Base-by-base conservation (phyloP, 1,139 yeast genomes). In the Candida neerlandica region DNA sequence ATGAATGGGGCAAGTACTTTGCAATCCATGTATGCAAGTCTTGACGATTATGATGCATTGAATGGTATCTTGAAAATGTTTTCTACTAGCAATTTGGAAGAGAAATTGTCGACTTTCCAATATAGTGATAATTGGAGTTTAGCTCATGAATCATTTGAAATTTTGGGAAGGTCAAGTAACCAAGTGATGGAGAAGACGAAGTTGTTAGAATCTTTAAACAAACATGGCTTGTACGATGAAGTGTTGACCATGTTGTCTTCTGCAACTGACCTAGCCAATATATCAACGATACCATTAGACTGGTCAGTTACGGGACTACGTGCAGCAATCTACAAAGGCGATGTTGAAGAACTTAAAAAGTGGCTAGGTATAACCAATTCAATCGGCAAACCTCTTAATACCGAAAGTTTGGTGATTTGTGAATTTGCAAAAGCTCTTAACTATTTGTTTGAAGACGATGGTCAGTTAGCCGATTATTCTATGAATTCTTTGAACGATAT, bases 41-140 rank as follows among this genome's bases (percentile, higher is more conserved):
- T 94, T 49, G 92, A 91, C 60, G 99, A 95, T 63, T 80, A 86
- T 42, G 99, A 95, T 70, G 85, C 97, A 0, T 75, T 95, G 41
- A 94, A 89, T 63, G 99, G 99, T 16, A 82, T 90, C 3, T 70
- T 94, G 46, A 84, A 89, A 52, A 78, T 80, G 55, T 87, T 90
- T 58, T 83, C 96, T 0, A 79, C 86, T 0, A 82, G 83, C 44
- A 82, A 84, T 53, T 71, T 91, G 47, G 78, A 80, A 16, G 91
- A 89, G 51, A 89, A 89, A 62, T 78, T 92, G 34, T 73, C 84
- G 5, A 89, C 90, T 49, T 84, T 92, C 53, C 96, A 90, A 58
- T 91, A 88, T 56, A 86, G 89, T 50, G 94, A 90, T 44, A 85
- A 85, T 59, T 90, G 97, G 96, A 80, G 84, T 38, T 78, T 90